Percentiles rank a stretch among this genome's conserved stretches.
phyloP scores from a whole-genome alignment of 2,329 filamentous ascomycete genomes.

The Aspergillus sp. region DNA sequence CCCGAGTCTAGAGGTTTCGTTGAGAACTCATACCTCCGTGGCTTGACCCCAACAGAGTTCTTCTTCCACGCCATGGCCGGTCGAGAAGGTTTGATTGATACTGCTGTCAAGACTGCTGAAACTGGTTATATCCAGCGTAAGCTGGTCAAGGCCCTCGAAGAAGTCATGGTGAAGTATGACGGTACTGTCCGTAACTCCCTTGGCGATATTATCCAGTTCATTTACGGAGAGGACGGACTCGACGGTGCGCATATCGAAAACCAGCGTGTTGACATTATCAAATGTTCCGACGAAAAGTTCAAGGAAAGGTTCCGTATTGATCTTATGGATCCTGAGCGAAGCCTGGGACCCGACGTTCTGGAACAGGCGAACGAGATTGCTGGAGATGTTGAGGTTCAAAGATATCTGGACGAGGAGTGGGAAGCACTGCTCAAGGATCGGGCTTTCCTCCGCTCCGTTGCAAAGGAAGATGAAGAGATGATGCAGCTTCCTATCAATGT shows the following conservation, averaged over 20 bases:
- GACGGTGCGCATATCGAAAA: constrained; percentile 94
- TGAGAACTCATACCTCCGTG: constrained; percentile 97
- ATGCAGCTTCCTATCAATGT: constrained; percentile 95
- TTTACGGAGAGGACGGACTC: constrained; percentile 96
- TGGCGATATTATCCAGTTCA: constrained; percentile 94
- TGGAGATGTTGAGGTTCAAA: constrained; percentile 85
- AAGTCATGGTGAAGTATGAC: constrained; percentile 96
- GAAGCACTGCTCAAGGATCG: constrained; percentile 78
- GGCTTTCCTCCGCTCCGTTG: constrained; percentile 71
- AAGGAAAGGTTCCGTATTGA: constrained; percentile 83
- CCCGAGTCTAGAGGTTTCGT: constrained; percentile 96
- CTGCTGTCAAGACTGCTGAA: constrained; percentile 98
- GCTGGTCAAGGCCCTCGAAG: constrained; percentile 96
- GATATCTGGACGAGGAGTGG: constrained; percentile 85
- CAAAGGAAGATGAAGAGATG: constrained; percentile 77
- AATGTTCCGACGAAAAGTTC: constrained; percentile 76
- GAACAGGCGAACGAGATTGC: constrained; percentile 86
- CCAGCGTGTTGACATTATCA: constrained; percentile 85
- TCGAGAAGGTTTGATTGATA: constrained; percentile 99
- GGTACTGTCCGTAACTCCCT: constrained; percentile 96
- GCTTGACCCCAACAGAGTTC: constrained; percentile 92
- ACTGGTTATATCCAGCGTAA: constrained; percentile 99
- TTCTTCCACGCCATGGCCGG: constrained; percentile 99
- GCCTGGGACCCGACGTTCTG: constrained; percentile 70
- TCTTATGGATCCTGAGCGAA: constrained; percentile 72